These are phyloP conservation scores for Coccomyxa subellipsoidea DNA, from an alignment of 163 green algal genomes.

Conservation along the genomic window DNA sequence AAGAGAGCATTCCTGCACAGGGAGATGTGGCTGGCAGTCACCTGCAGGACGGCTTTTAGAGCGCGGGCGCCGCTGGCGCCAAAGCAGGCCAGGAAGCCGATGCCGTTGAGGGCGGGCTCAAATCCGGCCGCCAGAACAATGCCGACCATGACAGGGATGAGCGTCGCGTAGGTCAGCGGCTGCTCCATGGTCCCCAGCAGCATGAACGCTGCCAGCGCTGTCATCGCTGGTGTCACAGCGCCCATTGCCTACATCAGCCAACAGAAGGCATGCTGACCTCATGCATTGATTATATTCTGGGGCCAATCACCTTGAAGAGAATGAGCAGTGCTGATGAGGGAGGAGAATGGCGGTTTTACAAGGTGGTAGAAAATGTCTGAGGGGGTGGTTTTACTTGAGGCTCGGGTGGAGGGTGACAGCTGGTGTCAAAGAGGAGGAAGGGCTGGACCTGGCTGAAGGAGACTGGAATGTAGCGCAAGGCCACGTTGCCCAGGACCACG, in stretches of 20 bases:
- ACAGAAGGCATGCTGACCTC: neutral
- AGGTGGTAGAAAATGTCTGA: too few relatives aligned
- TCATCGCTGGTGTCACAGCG: conserved; percentile 91
- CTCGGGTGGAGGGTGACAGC: too few relatives aligned
- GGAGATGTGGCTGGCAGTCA: neutral
- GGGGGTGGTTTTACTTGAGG: too few relatives aligned
- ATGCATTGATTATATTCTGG: too few relatives aligned
- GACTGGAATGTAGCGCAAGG: conserved; percentile 86
- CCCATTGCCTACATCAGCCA: conserved; percentile 73
- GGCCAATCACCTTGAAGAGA: too few relatives aligned
- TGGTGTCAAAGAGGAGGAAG: too few relatives aligned
- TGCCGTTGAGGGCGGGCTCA: conserved; percentile 87
- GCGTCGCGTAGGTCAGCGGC: conserved; percentile 53
- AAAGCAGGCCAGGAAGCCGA: conserved; percentile 87
- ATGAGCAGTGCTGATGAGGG: too few relatives aligned
- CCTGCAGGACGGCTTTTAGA: conserved; percentile 79
- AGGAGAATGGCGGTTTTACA: too few relatives aligned
- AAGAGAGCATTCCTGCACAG: too few relatives aligned
- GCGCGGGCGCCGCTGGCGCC: conserved; percentile 70
- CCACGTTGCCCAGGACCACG: conserved; percentile 90
- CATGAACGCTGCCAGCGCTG: conserved; percentile 68
- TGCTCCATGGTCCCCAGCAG: conserved; percentile 58
- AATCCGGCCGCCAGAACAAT: conserved; percentile 83
- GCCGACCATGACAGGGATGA: conserved; percentile 80
- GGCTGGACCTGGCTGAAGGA: conserved; percentile 80